Evolutionary conservation across 106 monocot genomes (phyloP).

Genomic region (Triglochin maritima): DNA sequence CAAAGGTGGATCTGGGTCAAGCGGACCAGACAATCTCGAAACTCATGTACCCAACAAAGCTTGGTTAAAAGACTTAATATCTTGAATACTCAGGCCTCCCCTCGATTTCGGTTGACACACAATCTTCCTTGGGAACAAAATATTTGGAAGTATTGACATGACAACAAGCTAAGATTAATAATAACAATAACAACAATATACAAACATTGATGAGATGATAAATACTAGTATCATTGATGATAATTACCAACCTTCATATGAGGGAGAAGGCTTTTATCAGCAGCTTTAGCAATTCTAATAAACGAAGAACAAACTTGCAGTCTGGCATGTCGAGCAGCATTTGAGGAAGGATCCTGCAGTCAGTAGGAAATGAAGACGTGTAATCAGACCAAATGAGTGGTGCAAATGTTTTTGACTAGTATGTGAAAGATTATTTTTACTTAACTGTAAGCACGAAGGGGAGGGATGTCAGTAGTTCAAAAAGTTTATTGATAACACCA

Average conservation of each 20-base stretch:
- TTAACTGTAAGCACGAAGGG: conserved; percentile 45
- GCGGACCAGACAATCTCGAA: too few relatives aligned
- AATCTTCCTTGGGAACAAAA: too few relatives aligned
- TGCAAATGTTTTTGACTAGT: not conserved
- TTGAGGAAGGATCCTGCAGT: conserved; percentile 59
- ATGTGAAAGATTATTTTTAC: not conserved
- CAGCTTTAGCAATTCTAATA: conserved; percentile 85
- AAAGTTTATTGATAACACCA: conserved; percentile 82
- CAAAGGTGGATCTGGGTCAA: too few relatives aligned
- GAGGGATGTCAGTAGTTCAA: conserved; percentile 84
- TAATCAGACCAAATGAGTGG: not conserved
- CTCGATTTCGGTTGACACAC: too few relatives aligned
- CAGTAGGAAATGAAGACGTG: not conserved
- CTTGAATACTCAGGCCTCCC: too few relatives aligned
- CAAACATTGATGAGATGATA: not conserved
- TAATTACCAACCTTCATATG: conserved; percentile 69
- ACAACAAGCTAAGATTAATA: too few relatives aligned
- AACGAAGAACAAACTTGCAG: conserved; percentile 92
- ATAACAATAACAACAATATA: not conserved
- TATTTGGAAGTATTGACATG: too few relatives aligned
- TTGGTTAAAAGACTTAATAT: too few relatives aligned
- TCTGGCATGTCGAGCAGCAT: conserved; percentile 62
- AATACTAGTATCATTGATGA: not conserved
- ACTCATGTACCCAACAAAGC: too few relatives aligned
- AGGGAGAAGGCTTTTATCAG: conserved; percentile 83